Base-by-base conservation (phyloP, 1,284 basidiomycete species). In the Phellopilus nigrolimitatus region DNA sequence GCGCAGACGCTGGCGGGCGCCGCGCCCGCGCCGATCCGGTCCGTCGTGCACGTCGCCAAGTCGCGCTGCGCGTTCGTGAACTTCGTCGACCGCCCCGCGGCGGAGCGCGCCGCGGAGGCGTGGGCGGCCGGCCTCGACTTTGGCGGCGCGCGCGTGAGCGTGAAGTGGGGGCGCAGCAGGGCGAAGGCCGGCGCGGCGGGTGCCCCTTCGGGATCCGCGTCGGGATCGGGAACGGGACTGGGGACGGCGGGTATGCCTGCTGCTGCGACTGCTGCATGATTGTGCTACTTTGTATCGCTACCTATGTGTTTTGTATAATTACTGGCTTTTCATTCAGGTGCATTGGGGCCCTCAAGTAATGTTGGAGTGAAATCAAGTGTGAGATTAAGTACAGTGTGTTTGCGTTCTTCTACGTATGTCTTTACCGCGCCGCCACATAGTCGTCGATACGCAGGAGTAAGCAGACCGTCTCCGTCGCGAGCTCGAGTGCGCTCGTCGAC, bases 381-480 rank as follows among this genome's bases (percentile, higher is more conserved):
- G 34, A 37, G 39, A 25, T 40, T 21, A 40, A 40, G 21, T 40
- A 40, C 39, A 40, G 19, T 40, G n/a, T 22, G 17, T n/a, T 40
- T 40, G 39, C n/a, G 4, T 40, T 40, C 39, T 22, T 40, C 39
- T 44, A 44, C 31, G 17, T 44, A 6, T 30, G 15, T 17, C 9
- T 41, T 54, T 61, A 88, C 67, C 86, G 80, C 58, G 82, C 73
- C 68, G 88, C 86, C 57, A 89, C 91, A 62, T 97, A 97, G 66
- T 98, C 95, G 68, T 99, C 97, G 46, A 99, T 98, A 72, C 97
- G 91, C 66, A 99, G 71, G 64, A 99, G 71, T 58, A 99, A 70
- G 61, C 94, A 91, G 13, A 98, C 95, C 0, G 97, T 99, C 74
- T 99, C 97, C 10, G 95, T 97, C 34, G 97, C 78, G 47, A 99